Percentiles rank a stretch among this genome's conserved stretches.
Conservation (phyloP, 1,284 basidiomycete genomes). For the Ustilago bromivora region DNA sequence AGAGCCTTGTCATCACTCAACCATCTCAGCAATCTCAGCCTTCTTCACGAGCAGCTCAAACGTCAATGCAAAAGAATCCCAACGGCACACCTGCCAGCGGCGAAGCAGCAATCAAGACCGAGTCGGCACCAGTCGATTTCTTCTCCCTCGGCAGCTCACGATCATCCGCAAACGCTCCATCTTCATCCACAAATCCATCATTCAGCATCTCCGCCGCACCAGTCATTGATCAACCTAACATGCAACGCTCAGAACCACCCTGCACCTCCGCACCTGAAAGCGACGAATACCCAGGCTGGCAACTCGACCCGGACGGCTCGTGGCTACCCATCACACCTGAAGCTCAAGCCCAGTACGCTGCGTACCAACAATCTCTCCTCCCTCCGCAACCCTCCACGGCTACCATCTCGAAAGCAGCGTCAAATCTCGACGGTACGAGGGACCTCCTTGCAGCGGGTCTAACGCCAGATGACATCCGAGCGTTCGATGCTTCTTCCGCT, state of each 20-base stretch:
- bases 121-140: slow-evolving; percentile 36
- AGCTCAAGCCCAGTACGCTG: slow-evolving; percentile 58
- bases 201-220: slow-evolving; percentile 57
- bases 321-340: slow-evolving; percentile 68
- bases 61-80: neutral
- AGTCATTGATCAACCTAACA: slow-evolving; percentile 24
- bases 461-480: slow-evolving; percentile 23
- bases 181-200: neutral
- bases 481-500: slow-evolving; percentile 52
- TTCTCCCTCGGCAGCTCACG: slow-evolving; percentile 34
- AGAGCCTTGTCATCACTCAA: neutral
- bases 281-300: slow-evolving; percentile 60
- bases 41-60: neutral
- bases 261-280: neutral
- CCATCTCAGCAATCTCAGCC: too few relatives aligned
- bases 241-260: neutral
- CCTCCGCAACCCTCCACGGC: neutral
- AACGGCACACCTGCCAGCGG: neutral
- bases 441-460: slow-evolving; percentile 30
- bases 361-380: slow-evolving; percentile 37
- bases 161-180: slow-evolving; percentile 2
- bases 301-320: slow-evolving; percentile 64
- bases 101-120: slow-evolving; percentile 12
- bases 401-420: slow-evolving; percentile 8
- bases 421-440: slow-evolving; percentile 45